Percentiles rank a stretch among this genome's conserved stretches.
Evolutionary conservation across 352 stramenopile genomes (phyloP).

Genomic region (Globisporangium alternatum): DNA sequence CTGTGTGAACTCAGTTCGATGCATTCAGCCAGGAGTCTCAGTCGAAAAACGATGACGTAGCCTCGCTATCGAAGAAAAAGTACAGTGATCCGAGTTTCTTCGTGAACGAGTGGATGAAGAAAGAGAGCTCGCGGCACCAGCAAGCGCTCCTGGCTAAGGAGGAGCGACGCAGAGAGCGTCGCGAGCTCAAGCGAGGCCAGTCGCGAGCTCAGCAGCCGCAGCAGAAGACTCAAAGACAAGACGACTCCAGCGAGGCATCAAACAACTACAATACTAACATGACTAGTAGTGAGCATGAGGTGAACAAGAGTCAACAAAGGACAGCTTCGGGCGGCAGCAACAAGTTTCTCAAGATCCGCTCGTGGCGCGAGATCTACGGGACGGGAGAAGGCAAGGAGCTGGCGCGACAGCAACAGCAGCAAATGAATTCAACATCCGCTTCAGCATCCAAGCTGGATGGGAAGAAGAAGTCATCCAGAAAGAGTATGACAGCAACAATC

Average conservation of each 20-base stretch:
- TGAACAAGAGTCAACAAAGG: conserved; percentile 14
- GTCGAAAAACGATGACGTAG: not conserved
- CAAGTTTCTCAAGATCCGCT: conserved; percentile 58
- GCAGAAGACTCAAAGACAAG: conserved; percentile 13
- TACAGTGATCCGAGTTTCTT: conserved; percentile 63
- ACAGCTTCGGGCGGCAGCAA: conserved; percentile 18
- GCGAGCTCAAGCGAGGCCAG: conserved; percentile 11
- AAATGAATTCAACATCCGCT: not conserved
- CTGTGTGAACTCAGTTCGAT: conserved; percentile 26
- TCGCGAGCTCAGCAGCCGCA: conserved; percentile 12
- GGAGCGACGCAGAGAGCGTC: conserved; percentile 21
- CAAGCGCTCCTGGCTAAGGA: conserved; percentile 30
- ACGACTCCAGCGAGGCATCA: conserved; percentile 20
- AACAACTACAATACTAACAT: conserved; percentile 16
- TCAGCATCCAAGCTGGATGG: conserved; percentile 18
- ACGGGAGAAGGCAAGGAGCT: conserved; percentile 61
- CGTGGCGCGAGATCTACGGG: conserved; percentile 62
- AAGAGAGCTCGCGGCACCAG: conserved; percentile 34
- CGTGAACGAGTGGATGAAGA: conserved; percentile 56
- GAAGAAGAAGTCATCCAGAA: conserved; percentile 12
- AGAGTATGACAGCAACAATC: conserved; percentile 15
- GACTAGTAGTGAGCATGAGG: not conserved
- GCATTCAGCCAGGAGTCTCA: conserved; percentile 23
- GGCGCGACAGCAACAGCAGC: conserved; percentile 24
- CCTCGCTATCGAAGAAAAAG: conserved; percentile 38